A percentile compares a stretch with the other conserved stretches of the same genome.
Evolutionary conservation across 202 grass and related monocot species (phyloP).

Genomic region (Panicum virgatum): DNA sequence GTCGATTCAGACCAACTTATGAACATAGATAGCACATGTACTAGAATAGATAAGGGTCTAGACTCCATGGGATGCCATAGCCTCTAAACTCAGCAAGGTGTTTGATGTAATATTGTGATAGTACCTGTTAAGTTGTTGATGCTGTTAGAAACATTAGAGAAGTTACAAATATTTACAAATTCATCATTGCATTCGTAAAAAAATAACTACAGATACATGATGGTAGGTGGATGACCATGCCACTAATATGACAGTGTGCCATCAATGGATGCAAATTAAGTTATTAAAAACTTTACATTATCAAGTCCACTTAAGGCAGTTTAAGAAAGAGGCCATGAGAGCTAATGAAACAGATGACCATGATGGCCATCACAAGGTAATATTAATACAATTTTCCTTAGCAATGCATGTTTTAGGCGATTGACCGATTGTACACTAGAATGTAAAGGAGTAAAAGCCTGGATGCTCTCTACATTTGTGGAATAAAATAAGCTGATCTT

Average conservation of each 20-base stretch:
- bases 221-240: constrained; percentile 4
- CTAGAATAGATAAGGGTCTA: constrained; percentile 99
- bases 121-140: constrained; percentile 65
- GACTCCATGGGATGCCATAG: constrained; percentile 89
- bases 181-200: not conserved
- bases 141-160: constrained; percentile 30
- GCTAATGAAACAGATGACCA: not conserved
- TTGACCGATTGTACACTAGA: too few species aligned
- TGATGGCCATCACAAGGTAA: not conserved
- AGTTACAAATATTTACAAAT: not conserved
- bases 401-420: not conserved
- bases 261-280: constrained; percentile 18
- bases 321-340: not conserved
- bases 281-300: not conserved
- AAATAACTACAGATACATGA: not conserved
- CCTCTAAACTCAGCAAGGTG: constrained; percentile 85
- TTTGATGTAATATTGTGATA: constrained; percentile 99
- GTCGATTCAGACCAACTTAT: constrained; percentile 30
- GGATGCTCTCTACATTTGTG: too few species aligned
- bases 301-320: not conserved
- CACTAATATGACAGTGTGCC: not conserved
- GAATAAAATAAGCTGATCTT: too few species aligned
- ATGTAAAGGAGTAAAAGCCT: too few species aligned
- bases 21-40: constrained; percentile 94
- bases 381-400: not conserved